Conservation (phyloP, 2,329 filamentous ascomycete genomes). For the Hymenoscyphus fraxineus region DNA sequence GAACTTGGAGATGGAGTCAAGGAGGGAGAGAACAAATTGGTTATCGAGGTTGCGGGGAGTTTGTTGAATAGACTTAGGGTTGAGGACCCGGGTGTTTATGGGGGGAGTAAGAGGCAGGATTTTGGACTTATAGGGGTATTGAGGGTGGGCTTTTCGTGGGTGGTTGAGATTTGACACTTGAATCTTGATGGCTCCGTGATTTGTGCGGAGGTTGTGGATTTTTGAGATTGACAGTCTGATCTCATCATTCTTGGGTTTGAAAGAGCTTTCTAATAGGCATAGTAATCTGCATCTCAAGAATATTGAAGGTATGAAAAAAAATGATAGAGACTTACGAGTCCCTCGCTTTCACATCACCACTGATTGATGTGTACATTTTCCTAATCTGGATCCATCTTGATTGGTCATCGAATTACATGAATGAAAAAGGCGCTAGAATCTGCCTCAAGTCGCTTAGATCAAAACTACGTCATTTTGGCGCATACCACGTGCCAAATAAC, state of each 20-base stretch:
- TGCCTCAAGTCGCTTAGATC: not conserved
- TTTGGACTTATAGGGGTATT: slow-evolving; percentile 4
- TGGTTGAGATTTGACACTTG: not conserved
- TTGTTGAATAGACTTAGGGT: slow-evolving; percentile 5
- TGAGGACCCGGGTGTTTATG: not conserved
- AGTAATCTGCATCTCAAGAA: not conserved
- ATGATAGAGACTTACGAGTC: not conserved
- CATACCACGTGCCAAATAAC: not conserved
- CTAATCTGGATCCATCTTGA: not conserved
- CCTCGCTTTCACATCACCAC: not conserved
- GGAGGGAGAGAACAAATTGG: not conserved
- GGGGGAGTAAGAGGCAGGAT: not conserved
- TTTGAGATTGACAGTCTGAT: no score
- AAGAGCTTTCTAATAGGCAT: no score
- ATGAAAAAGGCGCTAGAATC: not conserved
- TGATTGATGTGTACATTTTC: not conserved
- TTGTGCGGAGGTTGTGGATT: no score
- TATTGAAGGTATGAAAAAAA: not conserved
- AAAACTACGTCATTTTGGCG: not conserved
- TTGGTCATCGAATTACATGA: not conserved
- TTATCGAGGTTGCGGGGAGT: slow-evolving; percentile 3
- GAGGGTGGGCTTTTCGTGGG: not conserved
- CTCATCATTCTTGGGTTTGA: no score
- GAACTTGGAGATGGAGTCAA: not conserved
- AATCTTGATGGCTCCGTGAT: not conserved